phyloP scores from a whole-genome alignment of 495 filamentous ascomycete species.

The Penicillium canescens region DNA sequence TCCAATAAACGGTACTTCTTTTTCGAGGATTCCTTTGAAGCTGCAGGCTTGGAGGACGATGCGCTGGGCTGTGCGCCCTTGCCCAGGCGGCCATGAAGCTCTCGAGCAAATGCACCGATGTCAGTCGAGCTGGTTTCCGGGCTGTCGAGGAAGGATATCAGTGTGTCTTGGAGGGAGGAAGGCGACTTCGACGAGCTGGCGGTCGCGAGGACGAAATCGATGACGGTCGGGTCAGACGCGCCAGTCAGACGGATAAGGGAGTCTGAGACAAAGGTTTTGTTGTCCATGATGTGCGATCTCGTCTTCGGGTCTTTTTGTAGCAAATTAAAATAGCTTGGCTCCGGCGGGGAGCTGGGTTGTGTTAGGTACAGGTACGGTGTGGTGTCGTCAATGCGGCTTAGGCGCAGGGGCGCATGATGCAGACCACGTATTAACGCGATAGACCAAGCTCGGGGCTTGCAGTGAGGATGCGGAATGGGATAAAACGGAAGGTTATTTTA shows the following conservation, averaged over 20 bases:
- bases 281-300: constrained; percentile 33
- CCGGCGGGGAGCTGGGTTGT: neutral
- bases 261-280: constrained; percentile 48
- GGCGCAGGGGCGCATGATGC: constrained; percentile 4
- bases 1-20: constrained; percentile 82
- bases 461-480: neutral
- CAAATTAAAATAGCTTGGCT: neutral
- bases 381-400: neutral
- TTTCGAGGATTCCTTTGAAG: constrained; percentile 29
- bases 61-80: constrained; percentile 19
- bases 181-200: constrained; percentile 55
- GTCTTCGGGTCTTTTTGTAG: neutral
- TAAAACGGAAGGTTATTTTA: neutral
- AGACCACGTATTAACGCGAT: neutral
- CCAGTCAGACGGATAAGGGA: constrained; percentile 54
- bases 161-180: constrained; percentile 53
- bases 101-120: constrained; percentile 51
- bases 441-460: neutral
- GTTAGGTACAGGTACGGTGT: neutral
- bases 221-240: constrained; percentile 58
- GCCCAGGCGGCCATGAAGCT: constrained; percentile 51
- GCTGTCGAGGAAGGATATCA: constrained; percentile 55
- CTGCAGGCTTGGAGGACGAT: constrained; percentile 4
- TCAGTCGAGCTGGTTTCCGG: constrained; percentile 34
- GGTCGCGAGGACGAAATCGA: constrained; percentile 64